Evolutionary conservation across 352 stramenopile genomes (phyloP), one percentile per base, ranked within the genome.

Genomic region (Pythium scleroteichum): DNA sequence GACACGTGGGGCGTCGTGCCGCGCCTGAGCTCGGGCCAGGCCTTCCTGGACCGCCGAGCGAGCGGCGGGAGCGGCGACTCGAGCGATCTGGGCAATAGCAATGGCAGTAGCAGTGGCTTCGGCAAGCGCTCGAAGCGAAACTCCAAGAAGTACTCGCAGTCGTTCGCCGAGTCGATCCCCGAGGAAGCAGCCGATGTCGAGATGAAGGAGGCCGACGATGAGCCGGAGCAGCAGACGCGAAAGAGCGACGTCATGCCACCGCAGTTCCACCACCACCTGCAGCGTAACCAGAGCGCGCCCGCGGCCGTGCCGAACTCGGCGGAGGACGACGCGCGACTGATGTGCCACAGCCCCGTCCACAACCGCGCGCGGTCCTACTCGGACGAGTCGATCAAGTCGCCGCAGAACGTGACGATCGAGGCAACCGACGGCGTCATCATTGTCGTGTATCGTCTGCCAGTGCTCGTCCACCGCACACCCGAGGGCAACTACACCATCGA

Each of bases 371-470:
- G 76, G 6, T 78, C 76, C 48, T 75, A 79, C 41, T 87, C 79
- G 41, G 78, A 91, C 45, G 82, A 91, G 7, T 72, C 66, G 20
- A 72, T 78, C 59, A 81, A 82, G 47, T 80, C 76, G 22, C 80
- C 82, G 16, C 74, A 94, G 50, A 90, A 94, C 52, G 73, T 95
- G 32, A 90, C 82, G 50, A 96, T 99, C 47, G 94, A 96, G 55
- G 88, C 87, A 2, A 97, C 90, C 0, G 97, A 99, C 69, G 95
- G 95, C 32, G 85, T 99, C 5, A 96, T 99, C 50, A 97, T 99
- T 7, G 96, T 98, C 7, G 95, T 94, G n/a, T 97, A 98, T 39
- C 97, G 98, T 59, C 76, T 99, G 27, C 97, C 97, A 1, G 94
- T 99, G 10, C 76, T 98, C 23, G 78, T 99, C 26, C 85, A 85